Evolutionary conservation across 169 alveolate genomes (phyloP).

Genomic region (Cryptosporidium ubiquitum): DNA sequence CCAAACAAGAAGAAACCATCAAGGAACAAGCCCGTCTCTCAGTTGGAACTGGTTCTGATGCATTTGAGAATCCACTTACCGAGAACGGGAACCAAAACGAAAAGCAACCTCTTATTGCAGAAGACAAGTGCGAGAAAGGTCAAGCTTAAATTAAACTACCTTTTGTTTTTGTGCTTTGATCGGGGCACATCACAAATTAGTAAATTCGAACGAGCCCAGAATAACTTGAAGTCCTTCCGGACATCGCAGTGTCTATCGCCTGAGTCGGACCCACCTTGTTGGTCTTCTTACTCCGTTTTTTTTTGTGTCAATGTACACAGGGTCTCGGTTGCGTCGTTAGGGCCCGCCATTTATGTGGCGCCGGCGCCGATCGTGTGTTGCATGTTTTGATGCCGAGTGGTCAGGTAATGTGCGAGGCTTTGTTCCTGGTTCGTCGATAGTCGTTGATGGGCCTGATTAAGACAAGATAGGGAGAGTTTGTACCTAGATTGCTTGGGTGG

Average conservation of each 20-base stretch:
- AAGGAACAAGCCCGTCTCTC: constrained; percentile 74
- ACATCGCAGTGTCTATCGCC: background rate
- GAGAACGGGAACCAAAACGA: constrained; percentile 46
- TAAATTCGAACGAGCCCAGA: background rate
- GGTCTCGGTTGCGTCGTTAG: background rate
- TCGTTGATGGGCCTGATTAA: constrained; percentile 1
- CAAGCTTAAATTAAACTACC: background rate
- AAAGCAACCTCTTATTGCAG: constrained; percentile 62
- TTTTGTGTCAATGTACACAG: constrained; percentile 4
- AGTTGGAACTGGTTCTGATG: constrained; percentile 69
- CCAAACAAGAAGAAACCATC: constrained; percentile 61
- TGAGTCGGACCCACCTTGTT: background rate
- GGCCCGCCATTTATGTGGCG: background rate
- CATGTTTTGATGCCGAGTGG: background rate
- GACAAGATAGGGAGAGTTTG: background rate
- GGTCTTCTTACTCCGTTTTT: background rate
- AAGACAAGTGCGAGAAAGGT: constrained; percentile 70
- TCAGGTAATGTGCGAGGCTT: background rate
- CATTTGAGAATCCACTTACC: constrained; percentile 61
- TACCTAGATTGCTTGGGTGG: background rate
- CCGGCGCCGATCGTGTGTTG: background rate
- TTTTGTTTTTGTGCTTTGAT: background rate
- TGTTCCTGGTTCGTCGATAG: background rate
- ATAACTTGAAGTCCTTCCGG: background rate
- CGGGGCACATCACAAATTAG: constrained; percentile 1